Percentiles rank a stretch among this genome's conserved stretches.
Evolutionary conservation across 140 eudicot genomes (phyloP).

Genomic region (Bidens hawaiensis): DNA sequence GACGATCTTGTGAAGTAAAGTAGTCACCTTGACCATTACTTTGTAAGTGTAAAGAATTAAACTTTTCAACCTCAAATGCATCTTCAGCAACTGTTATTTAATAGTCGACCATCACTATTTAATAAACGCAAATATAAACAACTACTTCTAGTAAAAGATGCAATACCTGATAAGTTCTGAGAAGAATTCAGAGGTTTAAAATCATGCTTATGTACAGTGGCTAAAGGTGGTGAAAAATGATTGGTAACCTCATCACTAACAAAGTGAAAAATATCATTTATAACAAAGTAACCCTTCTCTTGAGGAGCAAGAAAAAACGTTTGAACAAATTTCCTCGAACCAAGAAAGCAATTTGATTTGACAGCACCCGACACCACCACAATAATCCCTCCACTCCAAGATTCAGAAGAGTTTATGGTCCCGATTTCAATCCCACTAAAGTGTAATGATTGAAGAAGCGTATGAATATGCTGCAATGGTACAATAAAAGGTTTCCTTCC

Average conservation of each 20-base stretch:
- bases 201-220: constrained; percentile 29
- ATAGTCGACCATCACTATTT: constrained; percentile 1
- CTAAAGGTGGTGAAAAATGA: constrained; percentile 35
- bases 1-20: constrained; percentile 46
- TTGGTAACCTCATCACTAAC: constrained; percentile 40
- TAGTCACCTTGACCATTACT: constrained; percentile 45
- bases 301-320: constrained; percentile 91
- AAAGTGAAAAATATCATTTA: constrained; percentile 77
- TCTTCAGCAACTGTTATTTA: constrained; percentile 41
- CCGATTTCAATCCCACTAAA: constrained; percentile 67
- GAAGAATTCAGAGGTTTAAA: constrained; percentile 34
- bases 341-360: constrained; percentile 48
- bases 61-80: constrained; percentile 54
- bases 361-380: constrained; percentile 75
- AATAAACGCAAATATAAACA: too few relatives aligned
- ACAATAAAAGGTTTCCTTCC: neutral
- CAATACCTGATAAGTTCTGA: constrained; percentile 54
- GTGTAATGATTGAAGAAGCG: constrained; percentile 49
- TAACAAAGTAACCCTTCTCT: constrained; percentile 74
- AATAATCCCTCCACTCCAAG: constrained; percentile 62
- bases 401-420: constrained; percentile 71
- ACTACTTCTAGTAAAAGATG: neutral
- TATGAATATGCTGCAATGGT: constrained; percentile 70
- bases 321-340: constrained; percentile 71
- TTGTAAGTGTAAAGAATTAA: constrained; percentile 50